Base-by-base conservation (phyloP, 768 basidiomycete genomes). In the Leccinum obscurum region DNA sequence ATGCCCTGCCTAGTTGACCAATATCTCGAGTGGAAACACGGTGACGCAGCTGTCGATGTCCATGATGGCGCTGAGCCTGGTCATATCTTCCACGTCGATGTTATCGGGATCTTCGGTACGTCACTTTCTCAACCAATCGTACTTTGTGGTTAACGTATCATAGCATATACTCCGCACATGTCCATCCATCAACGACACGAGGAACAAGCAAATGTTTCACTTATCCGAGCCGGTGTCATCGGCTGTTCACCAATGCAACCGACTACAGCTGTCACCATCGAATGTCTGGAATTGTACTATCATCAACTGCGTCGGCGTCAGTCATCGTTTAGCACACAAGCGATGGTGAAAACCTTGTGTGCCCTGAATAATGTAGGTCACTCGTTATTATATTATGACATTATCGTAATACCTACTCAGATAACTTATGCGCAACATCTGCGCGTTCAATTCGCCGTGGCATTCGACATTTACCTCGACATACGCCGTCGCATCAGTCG, bases 341-440 rank as follows among this genome's bases (percentile, higher is more conserved):
- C 24, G 3, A 56, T 56, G 55, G 55, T 56, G 2, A 56, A 56
- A 34, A 34, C 37, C 9, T 34, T 56, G 32, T 50, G 55, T 15
- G 48, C 34, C 11, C 20, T 56, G 50, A 13, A 46, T 8, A 20
- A 46, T 46, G 44, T 46, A 46, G 14, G 44, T 46, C 3, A 1
- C n/a, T n/a, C 1, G 17, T 8, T 17, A n/a, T 20, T 46, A 39
- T 39, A 39, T 39, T 15, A 39, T 39, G 37, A 39, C n/a, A 17
- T 20, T 46, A 46, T 46, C 17, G 20, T 20, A 17, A 46, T 46
- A 17, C n/a, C n/a, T 20, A 9, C 15, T 3, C 44, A 46, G 37
- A 39, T 39, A 15, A 13, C 37, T 13, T 39, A 39, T 15, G 15
- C 37, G 4, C 37, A 15, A 15, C 37, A 39, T 11, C 15, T 39